Base-by-base conservation (phyloP, 345 rosid genomes). In the Capsella bursapastoris region DNA sequence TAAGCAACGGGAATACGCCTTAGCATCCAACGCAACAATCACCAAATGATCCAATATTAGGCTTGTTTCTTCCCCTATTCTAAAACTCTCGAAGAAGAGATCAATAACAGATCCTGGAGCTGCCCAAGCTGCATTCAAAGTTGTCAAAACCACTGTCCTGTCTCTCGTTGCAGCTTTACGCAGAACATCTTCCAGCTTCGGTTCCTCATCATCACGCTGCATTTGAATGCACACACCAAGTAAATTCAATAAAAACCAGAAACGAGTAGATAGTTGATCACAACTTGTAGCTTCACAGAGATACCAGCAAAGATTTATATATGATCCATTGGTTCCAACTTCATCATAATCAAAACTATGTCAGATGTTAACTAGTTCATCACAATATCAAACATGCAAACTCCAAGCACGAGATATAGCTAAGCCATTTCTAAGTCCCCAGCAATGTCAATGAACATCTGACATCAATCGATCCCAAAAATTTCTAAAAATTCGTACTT, bases 91-190 rank as follows among this genome's bases (percentile, higher is more conserved):
- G 4, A 92, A 81, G 80, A 92, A 90, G 37, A 90, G 88, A 66
- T 90, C 96, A 11, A 90, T 28, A 18, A 88, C 79, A 6, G 90
- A 82, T 73, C 78, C 79, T 1, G 90, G 87, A 68, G 79, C 88
- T 3, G 91, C 88, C 98, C 96, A 90, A 0, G 96, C 98, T 44
- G 85, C 91, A 57, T 92, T 92, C 52, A 92, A 61, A 45, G 96
- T 88, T 14, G 96, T 87, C 60, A 90, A 76, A 57, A 92, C 82
- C 49, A 92, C 92, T 15, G 98, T 90, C 53, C 65, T 66, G 52
- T 88, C 87, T 53, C 53, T 52, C 82, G 78, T 86, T 0, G 96
- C 90, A 48, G 96, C 96, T 10, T 68, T 78, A 53, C 78, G 81
- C 80, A 92, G 56, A 25, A 88, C 84, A 7, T 72, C 81, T 56